Evolutionary conservation across 352 stramenopile genomes (phyloP).

Genomic region (Pythium aquatile): DNA sequence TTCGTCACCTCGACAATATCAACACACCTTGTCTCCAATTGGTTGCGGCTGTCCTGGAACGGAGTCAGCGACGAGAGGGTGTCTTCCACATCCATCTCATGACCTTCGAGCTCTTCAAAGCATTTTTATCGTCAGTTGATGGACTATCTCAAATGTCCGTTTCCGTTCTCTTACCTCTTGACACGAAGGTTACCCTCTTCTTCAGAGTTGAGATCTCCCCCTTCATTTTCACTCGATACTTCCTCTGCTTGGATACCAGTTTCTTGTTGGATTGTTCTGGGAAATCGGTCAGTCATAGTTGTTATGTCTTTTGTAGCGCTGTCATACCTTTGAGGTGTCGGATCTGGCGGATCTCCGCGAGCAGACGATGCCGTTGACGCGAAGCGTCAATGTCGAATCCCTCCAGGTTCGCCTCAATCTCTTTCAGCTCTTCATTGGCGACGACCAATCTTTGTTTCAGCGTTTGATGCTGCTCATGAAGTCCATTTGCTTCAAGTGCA

Average conservation of each 20-base stretch:
- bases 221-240: constrained; percentile 27
- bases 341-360: constrained; percentile 8
- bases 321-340: background rate
- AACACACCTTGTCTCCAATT: constrained; percentile 7
- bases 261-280: constrained; percentile 25
- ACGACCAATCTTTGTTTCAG: background rate
- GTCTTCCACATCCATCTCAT: constrained; percentile 25
- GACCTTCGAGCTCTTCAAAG: constrained; percentile 19
- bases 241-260: constrained; percentile 30
- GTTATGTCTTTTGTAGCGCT: background rate
- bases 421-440: constrained; percentile 2
- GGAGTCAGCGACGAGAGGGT: constrained; percentile 23
- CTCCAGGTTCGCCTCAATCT: constrained; percentile 1
- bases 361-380: background rate
- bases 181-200: constrained; percentile 27
- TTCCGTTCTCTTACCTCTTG: constrained; percentile 6
- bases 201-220: constrained; percentile 25
- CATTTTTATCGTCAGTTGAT: background rate
- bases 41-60: constrained; percentile 11
- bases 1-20: background rate
- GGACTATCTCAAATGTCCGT: too few species aligned
- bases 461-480: constrained; percentile 16
- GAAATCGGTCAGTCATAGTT: background rate
- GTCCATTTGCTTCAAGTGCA: constrained; percentile 28
- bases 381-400: constrained; percentile 8